Percentiles rank a stretch among this genome's conserved stretches.
Conservation (phyloP, 192 early-diverging fungal genomes). For the Coemansia sp. region DNA sequence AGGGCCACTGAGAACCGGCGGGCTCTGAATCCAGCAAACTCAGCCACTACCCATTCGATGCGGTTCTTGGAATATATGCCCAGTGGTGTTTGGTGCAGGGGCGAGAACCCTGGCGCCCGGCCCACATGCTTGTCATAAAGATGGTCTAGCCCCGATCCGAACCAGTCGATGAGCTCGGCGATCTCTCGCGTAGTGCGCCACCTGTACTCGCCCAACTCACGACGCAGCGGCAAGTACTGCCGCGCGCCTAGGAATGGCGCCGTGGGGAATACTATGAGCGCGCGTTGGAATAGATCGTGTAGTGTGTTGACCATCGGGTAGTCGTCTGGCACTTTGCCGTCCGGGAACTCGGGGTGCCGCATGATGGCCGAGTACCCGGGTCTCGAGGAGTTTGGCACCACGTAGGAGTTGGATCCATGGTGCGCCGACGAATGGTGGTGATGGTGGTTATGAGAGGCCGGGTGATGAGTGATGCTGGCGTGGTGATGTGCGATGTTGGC, state of each 20-base stretch:
- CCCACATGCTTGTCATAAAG: constrained; percentile 55
- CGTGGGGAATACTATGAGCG: constrained; percentile 58
- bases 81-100: constrained; percentile 40
- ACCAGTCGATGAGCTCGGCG: constrained; percentile 59
- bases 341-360: constrained; percentile 21
- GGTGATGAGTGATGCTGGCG: constrained; percentile 15
- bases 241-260: constrained; percentile 69
- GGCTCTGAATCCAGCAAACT: constrained; percentile 65
- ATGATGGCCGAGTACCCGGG: constrained; percentile 42
- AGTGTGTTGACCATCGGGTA: constrained; percentile 26
- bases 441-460: constrained; percentile 13
- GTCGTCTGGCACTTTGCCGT: constrained; percentile 21
- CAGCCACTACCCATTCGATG: constrained; percentile 72
- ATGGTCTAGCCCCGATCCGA: constrained; percentile 70
- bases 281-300: constrained; percentile 38
- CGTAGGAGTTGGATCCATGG: constrained; percentile 15
- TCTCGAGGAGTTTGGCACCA: constrained; percentile 25
- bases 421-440: constrained; percentile 8
- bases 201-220: constrained; percentile 59
- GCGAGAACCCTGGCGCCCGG: constrained; percentile 9
- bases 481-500: constrained; percentile 15
- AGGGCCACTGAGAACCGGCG: constrained; percentile 70
- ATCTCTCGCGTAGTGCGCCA: constrained; percentile 73
- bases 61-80: constrained; percentile 77
- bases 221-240: constrained; percentile 53